Evolutionary conservation across 148 eudicot genomes (phyloP).

Genomic region (Hydrangea macrophylla): DNA sequence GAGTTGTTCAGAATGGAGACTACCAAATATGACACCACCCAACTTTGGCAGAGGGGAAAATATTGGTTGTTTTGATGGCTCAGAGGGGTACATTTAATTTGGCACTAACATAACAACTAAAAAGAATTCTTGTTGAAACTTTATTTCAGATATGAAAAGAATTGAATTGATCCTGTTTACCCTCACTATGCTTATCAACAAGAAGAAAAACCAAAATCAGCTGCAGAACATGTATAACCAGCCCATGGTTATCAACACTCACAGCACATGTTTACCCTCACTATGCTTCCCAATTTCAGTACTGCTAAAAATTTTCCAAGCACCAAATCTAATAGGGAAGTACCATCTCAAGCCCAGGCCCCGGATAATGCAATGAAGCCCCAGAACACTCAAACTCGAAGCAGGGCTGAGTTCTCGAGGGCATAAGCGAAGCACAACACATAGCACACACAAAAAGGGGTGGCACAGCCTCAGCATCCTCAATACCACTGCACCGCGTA

Average conservation of each 20-base stretch:
- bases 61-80: too few species aligned
- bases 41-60: too few species aligned
- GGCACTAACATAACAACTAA: too few species aligned
- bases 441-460: constrained; percentile 58
- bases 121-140: neutral
- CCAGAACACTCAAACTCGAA: constrained; percentile 7
- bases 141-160: neutral
- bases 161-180: neutral
- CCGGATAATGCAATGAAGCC: neutral
- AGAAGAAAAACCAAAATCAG: neutral
- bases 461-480: constrained; percentile 65
- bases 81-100: too few species aligned
- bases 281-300: neutral
- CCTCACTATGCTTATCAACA: neutral
- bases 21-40: too few species aligned
- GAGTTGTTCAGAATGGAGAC: too few species aligned
- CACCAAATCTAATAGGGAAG: neutral
- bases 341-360: neutral
- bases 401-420: constrained; percentile 16
- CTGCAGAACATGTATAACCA: neutral
- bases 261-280: neutral
- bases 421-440: constrained; percentile 59
- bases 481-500: constrained; percentile 71
- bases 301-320: neutral
- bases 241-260: constrained; percentile 4